phyloP scores from a whole-genome alignment of 164 flowering plant genomes.

The Vitis vinifera region ASM3070453v1 NC_081815.1:18933001-18933500 shows the following conservation, averaged over 20 bases:
- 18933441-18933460: too few relatives aligned
- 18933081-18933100: slow-evolving; percentile 12
- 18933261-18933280: slow-evolving; percentile 16
- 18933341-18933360: slow-evolving; percentile 10
- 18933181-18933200: slow-evolving; percentile 11
- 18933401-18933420: too few relatives aligned
- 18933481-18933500: too few relatives aligned
- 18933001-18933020: background rate
- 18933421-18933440: too few relatives aligned
- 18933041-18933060: slow-evolving; percentile 1
- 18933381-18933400: too few relatives aligned
- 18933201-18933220: background rate
- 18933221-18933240: slow-evolving; percentile 6
- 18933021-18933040: slow-evolving; percentile 4
- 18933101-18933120: slow-evolving; percentile 9
- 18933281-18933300: slow-evolving; percentile 15
- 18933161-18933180: slow-evolving; percentile 12
- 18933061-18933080: slow-evolving; percentile 10
- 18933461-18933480: too few relatives aligned
- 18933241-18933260: slow-evolving; percentile 17
- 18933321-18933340: slow-evolving; percentile 12
- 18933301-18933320: slow-evolving; percentile 13
- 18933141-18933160: slow-evolving; percentile 5
- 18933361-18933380: background rate
- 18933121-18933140: slow-evolving; percentile 18